A percentile compares a stretch with the other conserved stretches of the same genome.
These are phyloP conservation scores for Pseudogymnoascus sp. DNA, from an alignment of 2,329 filamentous ascomycete species.

Conservation along the genomic window DNA sequence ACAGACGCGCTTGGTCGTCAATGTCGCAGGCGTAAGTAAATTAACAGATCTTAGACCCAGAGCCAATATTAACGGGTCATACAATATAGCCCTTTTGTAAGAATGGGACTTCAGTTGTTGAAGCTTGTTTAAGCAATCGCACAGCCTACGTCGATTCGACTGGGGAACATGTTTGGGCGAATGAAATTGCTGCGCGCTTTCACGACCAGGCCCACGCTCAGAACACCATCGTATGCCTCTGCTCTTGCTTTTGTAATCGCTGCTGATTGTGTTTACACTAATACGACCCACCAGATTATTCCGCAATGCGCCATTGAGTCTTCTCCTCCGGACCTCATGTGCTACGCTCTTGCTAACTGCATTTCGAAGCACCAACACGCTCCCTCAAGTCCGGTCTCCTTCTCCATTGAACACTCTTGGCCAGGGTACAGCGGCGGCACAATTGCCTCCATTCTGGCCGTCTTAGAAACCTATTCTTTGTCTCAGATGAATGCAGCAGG, in stretches of 20 bases:
- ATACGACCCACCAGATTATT: constrained; percentile 27
- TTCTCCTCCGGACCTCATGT: constrained; percentile 47
- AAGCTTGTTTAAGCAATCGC: not conserved
- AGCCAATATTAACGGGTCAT: not conserved
- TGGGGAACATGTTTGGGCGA: not conserved
- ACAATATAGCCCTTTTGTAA: not conserved
- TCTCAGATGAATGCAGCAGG: constrained; percentile 39
- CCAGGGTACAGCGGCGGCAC: constrained; percentile 37
- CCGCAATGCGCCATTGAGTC: constrained; percentile 57
- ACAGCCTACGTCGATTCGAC: not conserved
- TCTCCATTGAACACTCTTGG: not conserved
- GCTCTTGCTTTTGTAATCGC: not conserved
- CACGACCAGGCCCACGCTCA: not conserved
- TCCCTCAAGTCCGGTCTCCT: not conserved
- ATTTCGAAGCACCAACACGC: not conserved
- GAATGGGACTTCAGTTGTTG: not conserved
- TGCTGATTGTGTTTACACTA: not conserved
- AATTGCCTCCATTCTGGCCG: constrained; percentile 55
- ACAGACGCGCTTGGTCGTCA: not conserved
- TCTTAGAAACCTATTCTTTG: constrained; percentile 46
- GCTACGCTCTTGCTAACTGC: not conserved
- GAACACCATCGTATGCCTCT: not conserved
- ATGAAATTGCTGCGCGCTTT: not conserved
- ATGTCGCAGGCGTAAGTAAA: not conserved
- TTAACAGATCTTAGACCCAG: not conserved